These are phyloP conservation scores for Ottelia alismoides DNA, from an alignment of 106 monocot species.

Conservation along the genomic window DNA sequence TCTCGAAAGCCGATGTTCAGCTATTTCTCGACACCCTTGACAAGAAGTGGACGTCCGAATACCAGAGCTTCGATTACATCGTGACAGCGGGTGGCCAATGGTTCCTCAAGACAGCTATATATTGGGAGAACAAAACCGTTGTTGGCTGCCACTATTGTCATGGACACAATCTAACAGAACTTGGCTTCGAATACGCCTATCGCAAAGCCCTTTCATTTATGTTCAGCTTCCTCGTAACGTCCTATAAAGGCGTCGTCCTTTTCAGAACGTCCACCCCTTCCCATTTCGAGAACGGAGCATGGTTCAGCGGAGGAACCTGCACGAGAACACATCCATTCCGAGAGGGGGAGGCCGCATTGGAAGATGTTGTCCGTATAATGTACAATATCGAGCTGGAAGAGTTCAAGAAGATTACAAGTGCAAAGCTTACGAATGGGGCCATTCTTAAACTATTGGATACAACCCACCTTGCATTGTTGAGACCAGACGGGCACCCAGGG, in stretches of 20 bases:
- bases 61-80: constrained; percentile 28
- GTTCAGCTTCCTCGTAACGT: constrained; percentile 19
- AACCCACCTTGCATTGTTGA: constrained; percentile 31
- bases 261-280: constrained; percentile 61
- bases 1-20: constrained; percentile 3
- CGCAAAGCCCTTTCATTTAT: constrained; percentile 16
- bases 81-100: constrained; percentile 36
- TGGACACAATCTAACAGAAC: constrained; percentile 15
- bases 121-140: constrained; percentile 22
- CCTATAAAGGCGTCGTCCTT: constrained; percentile 39
- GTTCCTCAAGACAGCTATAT: constrained; percentile 25
- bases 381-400: constrained; percentile 35
- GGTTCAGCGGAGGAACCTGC: constrained; percentile 56
- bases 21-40: constrained; percentile 40
- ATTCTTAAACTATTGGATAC: constrained; percentile 39
- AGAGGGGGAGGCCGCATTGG: constrained; percentile 23
- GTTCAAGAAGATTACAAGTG: constrained; percentile 17
- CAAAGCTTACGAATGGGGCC: background rate
- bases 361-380: constrained; percentile 31
- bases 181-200: constrained; percentile 29
- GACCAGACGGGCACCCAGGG: constrained; percentile 61
- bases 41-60: constrained; percentile 22
- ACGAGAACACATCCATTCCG: constrained; percentile 37
- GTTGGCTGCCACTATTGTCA: constrained; percentile 41
- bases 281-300: constrained; percentile 59